Conservation (phyloP, 2,329 filamentous ascomycete species). For the Xenosphaeropsis pyriputrescens region DNA sequence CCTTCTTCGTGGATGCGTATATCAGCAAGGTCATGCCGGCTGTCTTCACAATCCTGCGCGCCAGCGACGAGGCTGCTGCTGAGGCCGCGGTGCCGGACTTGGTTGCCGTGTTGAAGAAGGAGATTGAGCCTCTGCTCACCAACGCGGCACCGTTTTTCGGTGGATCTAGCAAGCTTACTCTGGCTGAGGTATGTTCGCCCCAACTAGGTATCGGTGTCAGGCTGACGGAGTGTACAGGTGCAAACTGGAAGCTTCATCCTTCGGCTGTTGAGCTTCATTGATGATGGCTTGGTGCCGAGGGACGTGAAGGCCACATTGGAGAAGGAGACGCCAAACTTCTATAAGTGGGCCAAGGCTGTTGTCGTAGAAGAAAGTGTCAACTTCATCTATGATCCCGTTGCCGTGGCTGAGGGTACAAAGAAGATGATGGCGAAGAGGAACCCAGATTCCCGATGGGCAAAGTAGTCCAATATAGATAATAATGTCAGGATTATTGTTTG, state of each 20-base stretch:
- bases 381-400: slow-evolving; percentile 41
- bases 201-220: not conserved
- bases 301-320: slow-evolving; percentile 30
- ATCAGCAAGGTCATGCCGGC: slow-evolving; percentile 41
- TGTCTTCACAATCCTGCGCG: slow-evolving; percentile 27
- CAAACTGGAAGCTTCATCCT: slow-evolving; percentile 53
- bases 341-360: slow-evolving; percentile 49
- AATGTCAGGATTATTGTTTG: too few relatives aligned
- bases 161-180: slow-evolving; percentile 46
- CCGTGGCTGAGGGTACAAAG: slow-evolving; percentile 25
- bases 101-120: slow-evolving; percentile 44
- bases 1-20: slow-evolving; percentile 61
- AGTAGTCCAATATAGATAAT: too few relatives aligned
- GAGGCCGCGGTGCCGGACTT: slow-evolving; percentile 34
- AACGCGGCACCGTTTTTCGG: slow-evolving; percentile 46
- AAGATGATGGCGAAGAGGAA: slow-evolving; percentile 20
- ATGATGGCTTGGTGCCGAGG: slow-evolving; percentile 36
- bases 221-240: slow-evolving; percentile 25
- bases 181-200: slow-evolving; percentile 49
- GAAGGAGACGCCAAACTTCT: slow-evolving; percentile 47
- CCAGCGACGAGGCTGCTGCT: slow-evolving; percentile 24
- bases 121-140: slow-evolving; percentile 56
- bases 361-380: slow-evolving; percentile 50
- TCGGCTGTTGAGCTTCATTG: slow-evolving; percentile 37
- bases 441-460: too few relatives aligned